Base-by-base conservation (phyloP, 164 flowering plant genomes). In the Tetracentron sinense region DNA sequence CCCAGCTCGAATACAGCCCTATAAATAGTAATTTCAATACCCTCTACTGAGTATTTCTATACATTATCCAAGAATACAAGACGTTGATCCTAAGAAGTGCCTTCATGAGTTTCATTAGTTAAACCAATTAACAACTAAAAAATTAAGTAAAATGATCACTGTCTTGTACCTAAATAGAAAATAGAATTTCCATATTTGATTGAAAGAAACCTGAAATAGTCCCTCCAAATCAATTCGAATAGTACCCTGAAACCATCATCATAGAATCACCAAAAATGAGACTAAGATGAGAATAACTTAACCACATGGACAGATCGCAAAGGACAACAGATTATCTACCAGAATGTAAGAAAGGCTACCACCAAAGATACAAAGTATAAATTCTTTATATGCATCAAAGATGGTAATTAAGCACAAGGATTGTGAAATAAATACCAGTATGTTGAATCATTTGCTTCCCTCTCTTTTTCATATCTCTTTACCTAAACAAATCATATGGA, bases 141-240 rank as follows among this genome's bases (percentile, higher is more conserved):
- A 56, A 25, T 5, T 20, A 49, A 12, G 12, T 22, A 21, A 22
- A 8, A 12, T 14, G 14, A n/a, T 5, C 1, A 16, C 54, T 20
- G 5, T 52, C 0, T 26, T 1, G 69, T 85, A 93, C 98, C 98
- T 73, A 78, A 27, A 63, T 87, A 92, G 66, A 93, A 93, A 48
- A 93, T 66, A 27, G 92, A 85, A 72, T 90, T 87, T 50, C 87
- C 82, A 69, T 71, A 86, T 74, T 90, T 93, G 64, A 89, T 63
- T 38, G 98, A 85, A 26, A 93, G 72, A 71, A 88, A 90, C 69
- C 88, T 81, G 83, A 90, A 90, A 80, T 89, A 93, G 67, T 93
- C 97, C 69, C 96, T 86, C 97, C 96, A 93, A 56, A 93, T 85
- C 78, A 90, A 69, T 75, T 90, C 98, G 64, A 93, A 93, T 74